Evolutionary conservation across 495 filamentous ascomycete genomes (phyloP).

Genomic region (Trichoderma virens): DNA sequence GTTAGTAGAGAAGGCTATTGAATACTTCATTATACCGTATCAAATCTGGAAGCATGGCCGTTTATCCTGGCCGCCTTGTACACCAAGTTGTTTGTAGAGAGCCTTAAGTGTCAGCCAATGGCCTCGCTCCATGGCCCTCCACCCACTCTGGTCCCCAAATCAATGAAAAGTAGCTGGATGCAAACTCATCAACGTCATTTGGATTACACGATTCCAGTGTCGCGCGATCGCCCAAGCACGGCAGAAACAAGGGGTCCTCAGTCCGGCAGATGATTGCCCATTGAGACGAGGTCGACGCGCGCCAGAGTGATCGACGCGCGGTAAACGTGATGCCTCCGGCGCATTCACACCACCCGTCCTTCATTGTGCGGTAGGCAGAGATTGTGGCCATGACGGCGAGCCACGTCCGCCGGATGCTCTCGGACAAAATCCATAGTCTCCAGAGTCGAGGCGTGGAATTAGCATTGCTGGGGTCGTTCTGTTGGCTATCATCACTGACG

Average conservation of each 20-base stretch:
- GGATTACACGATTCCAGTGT: not conserved
- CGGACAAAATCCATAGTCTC: constrained; percentile 38
- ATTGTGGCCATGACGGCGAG: not conserved
- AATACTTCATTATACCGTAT: no score
- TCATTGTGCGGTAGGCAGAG: no score
- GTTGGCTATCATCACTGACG: constrained; percentile 18
- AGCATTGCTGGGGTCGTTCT: constrained; percentile 5
- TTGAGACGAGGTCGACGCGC: not conserved
- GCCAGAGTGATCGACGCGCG: not conserved
- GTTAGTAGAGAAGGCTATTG: no score
- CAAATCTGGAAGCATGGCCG: no score
- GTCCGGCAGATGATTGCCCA: not conserved
- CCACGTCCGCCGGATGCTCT: constrained; percentile 30
- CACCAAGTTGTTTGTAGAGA: no score
- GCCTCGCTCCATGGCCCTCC: not conserved
- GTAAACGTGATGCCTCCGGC: not conserved
- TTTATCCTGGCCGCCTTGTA: no score
- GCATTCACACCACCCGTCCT: not conserved
- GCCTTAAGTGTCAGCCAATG: no score
- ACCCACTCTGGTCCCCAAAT: not conserved
- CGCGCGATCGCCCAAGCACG: not conserved
- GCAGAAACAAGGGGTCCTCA: not conserved
- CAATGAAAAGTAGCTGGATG: not conserved
- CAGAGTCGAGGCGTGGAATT: constrained; percentile 19
- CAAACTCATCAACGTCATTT: not conserved